Percentiles rank a stretch among this genome's conserved stretches.
phyloP scores from a whole-genome alignment of 495 filamentous ascomycete species.

The Thozetella sp. region DNA sequence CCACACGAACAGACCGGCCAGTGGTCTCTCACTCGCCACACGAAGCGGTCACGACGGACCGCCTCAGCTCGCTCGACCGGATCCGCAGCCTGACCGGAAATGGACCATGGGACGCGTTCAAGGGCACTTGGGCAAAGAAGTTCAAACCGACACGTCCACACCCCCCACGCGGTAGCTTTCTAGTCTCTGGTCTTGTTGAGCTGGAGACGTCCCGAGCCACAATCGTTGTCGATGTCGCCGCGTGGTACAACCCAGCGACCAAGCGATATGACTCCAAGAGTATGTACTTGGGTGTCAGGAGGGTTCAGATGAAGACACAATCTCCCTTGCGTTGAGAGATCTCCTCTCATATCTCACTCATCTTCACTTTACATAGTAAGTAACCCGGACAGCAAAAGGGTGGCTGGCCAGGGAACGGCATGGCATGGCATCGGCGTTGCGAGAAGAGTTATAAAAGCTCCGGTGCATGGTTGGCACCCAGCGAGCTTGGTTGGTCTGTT shows the following conservation, averaged over 20 bases:
- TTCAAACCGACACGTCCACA: conserved; percentile 39
- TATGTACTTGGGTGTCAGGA: conserved; percentile 9
- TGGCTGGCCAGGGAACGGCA: not conserved
- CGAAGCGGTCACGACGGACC: not conserved
- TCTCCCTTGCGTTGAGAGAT: not conserved
- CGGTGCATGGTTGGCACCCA: not conserved
- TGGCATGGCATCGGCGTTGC: conserved; percentile 2
- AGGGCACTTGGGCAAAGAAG: conserved; percentile 44
- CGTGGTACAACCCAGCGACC: conserved; percentile 29
- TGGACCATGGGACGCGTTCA: conserved; percentile 53
- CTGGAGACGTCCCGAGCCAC: conserved; percentile 54
- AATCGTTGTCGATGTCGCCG: conserved; percentile 26
- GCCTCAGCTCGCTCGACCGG: not conserved
- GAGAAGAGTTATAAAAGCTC: not conserved
- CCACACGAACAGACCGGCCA: not conserved
- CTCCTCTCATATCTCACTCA: too few species aligned
- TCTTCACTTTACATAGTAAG: too few species aligned
- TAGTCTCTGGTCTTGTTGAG: conserved; percentile 67
- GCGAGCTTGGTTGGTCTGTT: not conserved
- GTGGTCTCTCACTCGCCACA: not conserved
- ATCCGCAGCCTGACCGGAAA: conserved; percentile 4
- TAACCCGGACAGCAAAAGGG: too few species aligned
- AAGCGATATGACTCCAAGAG: conserved; percentile 12
- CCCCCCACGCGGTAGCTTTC: conserved; percentile 64
- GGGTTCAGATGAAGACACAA: conserved; percentile 13